Evolutionary conservation across 768 basidiomycete genomes (phyloP), one percentile per base, ranked within the genome.

Genomic region (Collybia nuda): DNA sequence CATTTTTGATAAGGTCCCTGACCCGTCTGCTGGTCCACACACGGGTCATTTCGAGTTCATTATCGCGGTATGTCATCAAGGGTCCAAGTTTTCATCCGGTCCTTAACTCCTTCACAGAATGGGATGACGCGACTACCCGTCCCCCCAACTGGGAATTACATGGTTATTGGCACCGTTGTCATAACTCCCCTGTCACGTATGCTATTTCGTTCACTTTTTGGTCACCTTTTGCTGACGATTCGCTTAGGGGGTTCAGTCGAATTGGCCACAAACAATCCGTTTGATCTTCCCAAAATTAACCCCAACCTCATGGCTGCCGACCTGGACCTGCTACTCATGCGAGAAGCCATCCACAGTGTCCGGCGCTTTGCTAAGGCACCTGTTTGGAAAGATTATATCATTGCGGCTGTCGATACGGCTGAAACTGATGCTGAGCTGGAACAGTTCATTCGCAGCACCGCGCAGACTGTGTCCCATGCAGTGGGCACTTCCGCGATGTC

Each of bases 211-310:
- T 26, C 2, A 7, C 23, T n/a, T 40, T 26, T 19, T 21, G 22
- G 29, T 9, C 14, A 28, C 38, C 14, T 8, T 37, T 36, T 37
- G 19, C 15, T 37, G 21, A 36, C 44, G 21, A 23, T 36, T 36
- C 35, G 5, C 19, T 36, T 40, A 62, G 68, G 69, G 22, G 69
- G 69, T 3, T 51, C 52, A 15, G 53, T 69, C 11, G 54, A 62
- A 2, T 57, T 79, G 51, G 71, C 61, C 44, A 74, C 76, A 11
- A 70, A 59, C 15, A 62, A 71, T 55, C 67, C 76, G 14, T 80
- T 80, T 62, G 68, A 67, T 43, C 47, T 59, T 17, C 79, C 80
- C 0, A 40, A 60, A n/a, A 74, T 82, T 62, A 71, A 82, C 56
- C 77, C 78, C 2, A 72, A 73, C 52, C 76, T 81, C 64, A 66